These are phyloP conservation scores for Rubia tinctorum DNA, from an alignment of 305 asterid species.

Conservation along the genomic window DNA sequence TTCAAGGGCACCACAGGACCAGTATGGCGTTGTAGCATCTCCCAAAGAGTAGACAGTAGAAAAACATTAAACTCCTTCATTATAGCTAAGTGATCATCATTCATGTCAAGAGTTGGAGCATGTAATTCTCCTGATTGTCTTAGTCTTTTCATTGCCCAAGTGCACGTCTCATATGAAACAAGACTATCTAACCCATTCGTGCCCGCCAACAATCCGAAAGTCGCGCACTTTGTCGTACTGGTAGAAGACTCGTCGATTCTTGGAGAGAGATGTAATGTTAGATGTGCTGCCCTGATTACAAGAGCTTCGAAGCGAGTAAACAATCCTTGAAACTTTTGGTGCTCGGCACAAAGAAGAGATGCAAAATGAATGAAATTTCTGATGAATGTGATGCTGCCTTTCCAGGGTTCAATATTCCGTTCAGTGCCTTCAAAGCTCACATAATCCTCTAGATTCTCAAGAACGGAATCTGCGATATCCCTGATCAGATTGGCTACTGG, in stretches of 20 bases:
- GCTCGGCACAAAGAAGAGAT: background rate
- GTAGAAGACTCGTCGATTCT: too few species aligned
- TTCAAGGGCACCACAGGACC: background rate
- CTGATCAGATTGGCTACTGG: background rate
- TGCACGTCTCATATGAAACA: background rate
- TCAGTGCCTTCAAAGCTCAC: background rate
- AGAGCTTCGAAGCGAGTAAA: background rate
- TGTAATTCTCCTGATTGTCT: background rate
- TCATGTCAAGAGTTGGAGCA: background rate
- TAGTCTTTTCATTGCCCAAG: background rate
- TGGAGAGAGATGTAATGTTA: background rate
- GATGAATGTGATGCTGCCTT: background rate
- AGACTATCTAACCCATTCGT: background rate
- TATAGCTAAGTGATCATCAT: too few species aligned
- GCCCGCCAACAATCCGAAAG: background rate
- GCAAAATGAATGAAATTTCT: background rate
- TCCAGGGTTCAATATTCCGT: background rate
- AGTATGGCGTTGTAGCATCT: background rate
- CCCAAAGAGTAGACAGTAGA: background rate
- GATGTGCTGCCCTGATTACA: background rate
- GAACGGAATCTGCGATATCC: background rate
- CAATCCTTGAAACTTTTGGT: background rate
- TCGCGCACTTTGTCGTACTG: background rate
- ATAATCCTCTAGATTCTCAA: background rate
- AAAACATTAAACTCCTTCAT: background rate